Evolutionary conservation across 768 basidiomycete species (phyloP), one percentile per base, ranked within the genome.

Genomic region (Baorangia bicolor): DNA sequence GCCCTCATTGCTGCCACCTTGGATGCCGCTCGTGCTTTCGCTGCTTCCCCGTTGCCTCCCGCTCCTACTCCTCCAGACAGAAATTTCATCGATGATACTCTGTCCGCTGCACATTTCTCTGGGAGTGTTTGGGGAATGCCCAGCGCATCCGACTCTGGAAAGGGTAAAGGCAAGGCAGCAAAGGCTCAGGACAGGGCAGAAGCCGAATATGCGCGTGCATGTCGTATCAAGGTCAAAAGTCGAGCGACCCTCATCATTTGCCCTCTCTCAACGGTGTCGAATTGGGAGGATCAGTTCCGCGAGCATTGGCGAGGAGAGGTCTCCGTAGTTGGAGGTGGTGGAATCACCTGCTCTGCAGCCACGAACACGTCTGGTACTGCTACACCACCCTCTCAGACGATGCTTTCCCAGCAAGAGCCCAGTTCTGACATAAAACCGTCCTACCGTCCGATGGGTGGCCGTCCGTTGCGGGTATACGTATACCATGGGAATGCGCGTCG

Each of bases 271-370:
- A 99, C 97, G 6, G 94, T 99, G 2, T 86, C 92, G 45, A 98
- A 98, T 67, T 99, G 97, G 97, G 97, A 99, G 74, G 93, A 96
- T 53, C 97, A 99, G 72, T 93, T 99, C 66, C 84, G 89, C 55
- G 97, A 99, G 68, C 97, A 99, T 70, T 98, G 94, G 94, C 83
- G 82, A 59, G 94, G 94, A 9, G 83, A 87, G 51, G 94, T 97
- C 4, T 78, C 79, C 23, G 88, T 97, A 39, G 78, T 88, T 51
- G 94, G 95, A 20, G 94, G 94, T 13, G 86, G 87, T 37, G 78
- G 77, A 12, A 59, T 69, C n/a, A 64, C 63, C 30, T 74, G 67
- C 50, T 66, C 68, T 31, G 65, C 64, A 18, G 63, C 67, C 31
- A 62, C 71, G 51, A 61, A 72, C 18, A 68, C 71, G 13, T 62